Evolutionary conservation across 2,329 filamentous ascomycete species (phyloP).

Genomic region (Calcarisporium arbuscula): DNA sequence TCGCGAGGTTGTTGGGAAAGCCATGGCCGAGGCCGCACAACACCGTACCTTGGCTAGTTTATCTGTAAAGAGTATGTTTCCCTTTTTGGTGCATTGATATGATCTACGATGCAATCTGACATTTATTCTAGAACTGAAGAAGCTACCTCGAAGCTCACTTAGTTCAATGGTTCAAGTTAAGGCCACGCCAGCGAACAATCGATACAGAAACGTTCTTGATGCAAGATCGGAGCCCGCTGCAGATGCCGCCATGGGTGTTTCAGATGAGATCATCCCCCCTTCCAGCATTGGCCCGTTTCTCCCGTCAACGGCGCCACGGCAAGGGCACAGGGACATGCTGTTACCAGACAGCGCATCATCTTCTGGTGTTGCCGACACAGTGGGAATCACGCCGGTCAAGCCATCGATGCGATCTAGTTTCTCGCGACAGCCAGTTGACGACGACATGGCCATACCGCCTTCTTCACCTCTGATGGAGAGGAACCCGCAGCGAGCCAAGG

Average conservation of each 20-base stretch:
- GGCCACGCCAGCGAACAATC: conserved; percentile 49
- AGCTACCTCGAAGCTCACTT: conserved; percentile 33
- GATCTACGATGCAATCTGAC: conserved; percentile 21
- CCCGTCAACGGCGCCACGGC: conserved; percentile 34
- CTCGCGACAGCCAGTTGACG: conserved; percentile 18
- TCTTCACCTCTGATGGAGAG: conserved; percentile 29
- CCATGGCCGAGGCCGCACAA: conserved; percentile 61
- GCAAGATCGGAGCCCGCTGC: conserved; percentile 17
- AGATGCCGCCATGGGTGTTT: conserved; percentile 15
- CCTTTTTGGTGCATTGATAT: neutral
- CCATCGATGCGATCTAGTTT: conserved; percentile 18
- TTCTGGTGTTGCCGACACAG: conserved; percentile 18
- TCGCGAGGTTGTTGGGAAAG: conserved; percentile 60
- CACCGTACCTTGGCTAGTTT: conserved; percentile 45
- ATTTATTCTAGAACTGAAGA: conserved; percentile 41
- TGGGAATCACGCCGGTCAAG: conserved; percentile 25
- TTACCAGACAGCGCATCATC: conserved; percentile 24
- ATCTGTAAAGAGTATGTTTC: conserved; percentile 42
- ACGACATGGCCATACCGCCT: conserved; percentile 23
- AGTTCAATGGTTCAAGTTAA: conserved; percentile 43
- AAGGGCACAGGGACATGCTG: conserved; percentile 21
- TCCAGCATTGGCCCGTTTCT: conserved; percentile 32
- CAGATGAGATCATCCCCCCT: conserved; percentile 27
- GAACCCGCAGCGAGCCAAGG: conserved; percentile 11
- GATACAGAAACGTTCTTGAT: conserved; percentile 46